Conservation (phyloP, 176 grass and related monocot species). For the Oryza meyeriana region DNA sequence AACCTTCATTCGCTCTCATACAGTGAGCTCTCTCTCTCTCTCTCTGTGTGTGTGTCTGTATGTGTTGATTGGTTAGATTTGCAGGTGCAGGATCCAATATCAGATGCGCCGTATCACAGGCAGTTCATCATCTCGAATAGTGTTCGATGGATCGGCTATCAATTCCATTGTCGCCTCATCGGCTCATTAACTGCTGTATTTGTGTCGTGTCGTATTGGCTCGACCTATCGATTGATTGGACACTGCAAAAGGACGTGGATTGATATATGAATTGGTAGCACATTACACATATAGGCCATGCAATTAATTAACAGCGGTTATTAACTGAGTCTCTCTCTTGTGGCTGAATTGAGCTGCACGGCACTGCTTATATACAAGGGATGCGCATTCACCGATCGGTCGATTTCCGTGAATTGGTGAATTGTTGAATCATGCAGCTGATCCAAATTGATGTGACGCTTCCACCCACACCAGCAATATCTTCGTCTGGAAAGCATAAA, state of each 20-base stretch:
- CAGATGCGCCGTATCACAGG: background rate
- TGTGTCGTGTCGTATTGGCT: background rate
- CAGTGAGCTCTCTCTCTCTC: background rate
- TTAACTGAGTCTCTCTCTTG: background rate
- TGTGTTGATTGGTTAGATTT: background rate
- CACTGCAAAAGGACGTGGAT: background rate
- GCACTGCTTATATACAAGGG: too few species aligned
- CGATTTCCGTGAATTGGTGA: background rate
- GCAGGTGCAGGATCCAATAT: background rate
- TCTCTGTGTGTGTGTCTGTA: background rate
- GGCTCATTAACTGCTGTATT: background rate
- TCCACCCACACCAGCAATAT: background rate
- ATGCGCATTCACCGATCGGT: background rate
- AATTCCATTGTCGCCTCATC: background rate
- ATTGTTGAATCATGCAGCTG: background rate
- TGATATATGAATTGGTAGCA: too few species aligned
- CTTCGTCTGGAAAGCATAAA: background rate
- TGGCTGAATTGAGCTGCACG: background rate
- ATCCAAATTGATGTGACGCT: background rate
- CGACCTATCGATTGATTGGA: background rate
- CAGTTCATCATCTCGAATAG: background rate
- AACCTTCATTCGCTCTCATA: background rate
- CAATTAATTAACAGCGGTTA: background rate
- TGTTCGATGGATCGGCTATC: background rate
- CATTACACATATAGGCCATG: background rate